phyloP scores from a whole-genome alignment of 1,284 basidiomycete species.

The Pyrrhoderma noxium region DNA sequence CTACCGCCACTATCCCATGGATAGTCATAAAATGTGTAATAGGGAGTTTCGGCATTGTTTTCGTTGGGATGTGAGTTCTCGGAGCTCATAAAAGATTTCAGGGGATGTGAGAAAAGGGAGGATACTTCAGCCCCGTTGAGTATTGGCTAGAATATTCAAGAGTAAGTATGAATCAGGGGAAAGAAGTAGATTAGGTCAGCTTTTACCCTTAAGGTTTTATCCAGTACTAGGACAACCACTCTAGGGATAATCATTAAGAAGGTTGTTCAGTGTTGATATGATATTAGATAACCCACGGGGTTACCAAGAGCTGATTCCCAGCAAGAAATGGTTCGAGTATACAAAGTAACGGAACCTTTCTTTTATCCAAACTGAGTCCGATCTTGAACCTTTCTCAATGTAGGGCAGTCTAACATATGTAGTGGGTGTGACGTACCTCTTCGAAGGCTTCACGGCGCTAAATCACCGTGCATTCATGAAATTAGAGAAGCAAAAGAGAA shows the following conservation, averaged over 20 bases:
- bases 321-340: slow-evolving; percentile 71
- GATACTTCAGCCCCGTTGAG: slow-evolving; percentile 73
- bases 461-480: too few relatives aligned
- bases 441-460: slow-evolving; percentile 71
- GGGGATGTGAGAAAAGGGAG: slow-evolving; percentile 75
- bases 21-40: slow-evolving; percentile 14
- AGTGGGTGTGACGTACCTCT: slow-evolving; percentile 37
- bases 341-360: slow-evolving; percentile 65
- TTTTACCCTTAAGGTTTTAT: slow-evolving; percentile 56
- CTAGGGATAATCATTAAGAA: slow-evolving; percentile 33
- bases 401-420: slow-evolving; percentile 7
- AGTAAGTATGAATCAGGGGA: neutral
- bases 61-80: slow-evolving; percentile 53
- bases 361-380: slow-evolving; percentile 64
- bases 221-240: slow-evolving; percentile 75
- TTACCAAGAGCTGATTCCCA: slow-evolving; percentile 66
- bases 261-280: too few relatives aligned
- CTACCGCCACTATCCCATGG: slow-evolving; percentile 10
- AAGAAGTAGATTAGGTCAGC: too few relatives aligned
- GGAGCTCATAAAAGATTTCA: slow-evolving; percentile 64
- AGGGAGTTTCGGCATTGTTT: slow-evolving; percentile 23
- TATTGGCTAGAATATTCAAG: slow-evolving; percentile 47
- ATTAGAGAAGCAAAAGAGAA: neutral
- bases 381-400: slow-evolving; percentile 43
- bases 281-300: slow-evolving; percentile 59